Evolutionary conservation across 208 protist species (phyloP).

Genomic region (Crithidia fasciculata): DNA sequence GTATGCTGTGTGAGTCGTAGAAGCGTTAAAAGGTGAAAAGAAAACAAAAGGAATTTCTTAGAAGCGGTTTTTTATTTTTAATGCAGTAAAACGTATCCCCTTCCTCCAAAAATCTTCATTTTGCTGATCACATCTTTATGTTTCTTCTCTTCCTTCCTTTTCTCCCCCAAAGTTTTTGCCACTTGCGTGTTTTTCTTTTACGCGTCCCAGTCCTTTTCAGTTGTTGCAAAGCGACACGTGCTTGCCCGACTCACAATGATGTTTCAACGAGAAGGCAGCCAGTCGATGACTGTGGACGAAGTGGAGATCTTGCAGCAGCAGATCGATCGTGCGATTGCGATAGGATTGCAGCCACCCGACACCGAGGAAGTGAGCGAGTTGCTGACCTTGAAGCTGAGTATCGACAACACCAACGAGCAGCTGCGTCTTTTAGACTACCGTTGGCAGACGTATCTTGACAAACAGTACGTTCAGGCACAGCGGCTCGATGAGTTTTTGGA

Average conservation of each 20-base stretch:
- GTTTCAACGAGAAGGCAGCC: background rate
- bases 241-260: background rate
- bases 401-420: slow-evolving; percentile 40
- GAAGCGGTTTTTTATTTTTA: background rate
- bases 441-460: slow-evolving; percentile 63
- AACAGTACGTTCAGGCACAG: slow-evolving; percentile 54
- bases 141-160: too few relatives aligned
- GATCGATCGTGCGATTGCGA: slow-evolving; percentile 41
- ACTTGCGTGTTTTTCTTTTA: too few relatives aligned
- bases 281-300: slow-evolving; percentile 14
- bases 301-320: slow-evolving; percentile 24
- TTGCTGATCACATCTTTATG: too few relatives aligned
- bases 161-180: too few relatives aligned
- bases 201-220: too few relatives aligned
- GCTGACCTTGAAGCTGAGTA: slow-evolving; percentile 17
- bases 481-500: slow-evolving; percentile 60
- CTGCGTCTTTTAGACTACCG: slow-evolving; percentile 56
- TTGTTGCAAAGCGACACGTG: too few relatives aligned
- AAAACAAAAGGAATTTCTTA: background rate
- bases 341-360: slow-evolving; percentile 22
- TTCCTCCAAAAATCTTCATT: too few relatives aligned
- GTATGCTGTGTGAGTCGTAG: too few relatives aligned
- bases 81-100: too few relatives aligned
- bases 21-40: background rate
- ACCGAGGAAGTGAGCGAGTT: slow-evolving; percentile 36